These are phyloP conservation scores for Schoenoplectus triqueter DNA, from an alignment of 202 grass and related monocot genomes.

Conservation along the genomic window DNA sequence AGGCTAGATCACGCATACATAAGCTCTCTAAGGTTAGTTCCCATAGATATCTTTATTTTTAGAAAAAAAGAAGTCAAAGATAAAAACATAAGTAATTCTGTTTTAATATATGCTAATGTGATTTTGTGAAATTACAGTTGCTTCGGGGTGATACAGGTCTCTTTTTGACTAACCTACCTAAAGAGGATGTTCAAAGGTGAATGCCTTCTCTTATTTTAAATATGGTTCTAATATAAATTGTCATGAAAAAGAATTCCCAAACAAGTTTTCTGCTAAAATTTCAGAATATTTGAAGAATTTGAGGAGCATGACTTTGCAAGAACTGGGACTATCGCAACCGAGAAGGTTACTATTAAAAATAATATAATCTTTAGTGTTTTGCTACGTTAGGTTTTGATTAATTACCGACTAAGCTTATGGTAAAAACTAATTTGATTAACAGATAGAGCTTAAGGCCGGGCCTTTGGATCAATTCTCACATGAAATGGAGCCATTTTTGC, in stretches of 20 bases:
- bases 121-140: slow-evolving; percentile 47
- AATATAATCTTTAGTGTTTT: neutral
- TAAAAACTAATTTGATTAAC: slow-evolving; percentile 4
- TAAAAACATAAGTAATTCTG: neutral
- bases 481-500: slow-evolving; percentile 94
- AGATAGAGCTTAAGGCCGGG: slow-evolving; percentile 90
- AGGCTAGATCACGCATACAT: slow-evolving; percentile 65
- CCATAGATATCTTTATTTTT: neutral
- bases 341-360: slow-evolving; percentile 53
- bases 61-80: neutral
- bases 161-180: slow-evolving; percentile 71
- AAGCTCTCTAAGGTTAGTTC: slow-evolving; percentile 81
- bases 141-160: slow-evolving; percentile 74
- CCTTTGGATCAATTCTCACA: slow-evolving; percentile 86
- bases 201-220: neutral
- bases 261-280: slow-evolving; percentile 23
- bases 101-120: slow-evolving; percentile 31
- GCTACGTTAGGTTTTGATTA: neutral
- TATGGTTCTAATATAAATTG: neutral
- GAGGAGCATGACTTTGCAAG: slow-evolving; percentile 86
- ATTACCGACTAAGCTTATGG: neutral
- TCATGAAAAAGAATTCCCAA: neutral
- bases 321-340: slow-evolving; percentile 62
- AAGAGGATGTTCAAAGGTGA: slow-evolving; percentile 89
- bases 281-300: slow-evolving; percentile 73